These are phyloP conservation scores for Paspalum vaginatum DNA, from an alignment of 176 grass and related monocot species.

Conservation along the genomic window DNA sequence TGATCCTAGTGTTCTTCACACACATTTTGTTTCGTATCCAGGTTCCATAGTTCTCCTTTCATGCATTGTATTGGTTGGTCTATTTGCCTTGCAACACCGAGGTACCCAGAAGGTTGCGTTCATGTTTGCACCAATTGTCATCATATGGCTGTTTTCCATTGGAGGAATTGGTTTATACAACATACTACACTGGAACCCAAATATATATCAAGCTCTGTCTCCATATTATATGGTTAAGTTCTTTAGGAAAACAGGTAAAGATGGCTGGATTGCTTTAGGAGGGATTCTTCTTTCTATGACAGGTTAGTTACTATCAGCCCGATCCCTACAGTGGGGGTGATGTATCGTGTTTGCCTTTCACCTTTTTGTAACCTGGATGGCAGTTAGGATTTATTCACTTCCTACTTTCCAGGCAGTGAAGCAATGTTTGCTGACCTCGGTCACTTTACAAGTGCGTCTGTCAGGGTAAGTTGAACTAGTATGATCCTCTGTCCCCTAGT, in stretches of 20 bases:
- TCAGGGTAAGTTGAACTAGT: constrained; percentile 67
- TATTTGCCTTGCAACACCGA: constrained; percentile 93
- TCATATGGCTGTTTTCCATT: constrained; percentile 80
- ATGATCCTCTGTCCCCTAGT: constrained; percentile 22
- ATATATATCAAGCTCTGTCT: constrained; percentile 81
- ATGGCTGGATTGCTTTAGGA: constrained; percentile 97
- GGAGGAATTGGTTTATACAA: constrained; percentile 86
- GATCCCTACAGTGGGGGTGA: background rate
- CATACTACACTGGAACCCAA: constrained; percentile 81
- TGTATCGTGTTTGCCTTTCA: constrained; percentile 2
- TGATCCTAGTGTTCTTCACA: constrained; percentile 9
- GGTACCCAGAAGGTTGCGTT: constrained; percentile 96
- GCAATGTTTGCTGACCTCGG: constrained; percentile 98
- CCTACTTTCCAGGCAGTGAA: constrained; percentile 75
- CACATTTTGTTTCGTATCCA: constrained; percentile 41
- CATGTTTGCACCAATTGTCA: constrained; percentile 85
- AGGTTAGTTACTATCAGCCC: constrained; percentile 57
- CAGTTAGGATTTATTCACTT: constrained; percentile 27
- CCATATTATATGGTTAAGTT: constrained; percentile 82
- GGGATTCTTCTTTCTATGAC: constrained; percentile 94
- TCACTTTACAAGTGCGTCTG: constrained; percentile 83
- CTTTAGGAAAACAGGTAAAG: constrained; percentile 76
- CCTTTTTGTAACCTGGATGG: background rate
- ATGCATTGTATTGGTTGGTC: constrained; percentile 88
- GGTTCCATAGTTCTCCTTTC: constrained; percentile 89